Percentiles rank a stretch among this genome's conserved stretches.
phyloP scores from a whole-genome alignment of 192 early-diverging fungal genomes.

The Nowakowskiella sp. region DNA sequence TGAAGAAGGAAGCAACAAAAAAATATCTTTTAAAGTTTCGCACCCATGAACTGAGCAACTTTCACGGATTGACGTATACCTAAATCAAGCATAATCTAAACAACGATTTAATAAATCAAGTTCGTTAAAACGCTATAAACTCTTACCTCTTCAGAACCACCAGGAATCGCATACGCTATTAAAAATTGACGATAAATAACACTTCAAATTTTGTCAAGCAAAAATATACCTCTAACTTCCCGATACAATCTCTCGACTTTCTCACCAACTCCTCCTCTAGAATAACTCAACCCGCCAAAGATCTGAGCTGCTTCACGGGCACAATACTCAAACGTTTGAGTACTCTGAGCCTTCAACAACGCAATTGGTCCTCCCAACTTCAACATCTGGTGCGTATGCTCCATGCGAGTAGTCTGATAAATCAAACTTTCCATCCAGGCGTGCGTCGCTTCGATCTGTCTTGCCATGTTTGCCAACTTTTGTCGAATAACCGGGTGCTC shows the following conservation, averaged over 20 bases:
- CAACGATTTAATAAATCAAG: not conserved
- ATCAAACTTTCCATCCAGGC: constrained; percentile 73
- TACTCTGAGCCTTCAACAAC: constrained; percentile 72
- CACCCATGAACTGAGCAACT: constrained; percentile 66
- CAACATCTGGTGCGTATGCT: constrained; percentile 54
- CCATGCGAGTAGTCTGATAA: constrained; percentile 62
- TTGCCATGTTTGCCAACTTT: constrained; percentile 70
- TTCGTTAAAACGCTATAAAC: not conserved
- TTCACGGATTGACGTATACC: constrained; percentile 74
- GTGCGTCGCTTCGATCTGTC: constrained; percentile 78
- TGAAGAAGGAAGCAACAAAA: too few species aligned
- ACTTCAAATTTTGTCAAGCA: not conserved
- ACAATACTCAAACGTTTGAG: constrained; percentile 81
- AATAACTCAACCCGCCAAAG: constrained; percentile 76
- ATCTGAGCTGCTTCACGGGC: constrained; percentile 87
- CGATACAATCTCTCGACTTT: constrained; percentile 74
- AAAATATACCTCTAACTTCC: constrained; percentile 55
- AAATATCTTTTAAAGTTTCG: too few species aligned
- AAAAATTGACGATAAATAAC: not conserved
- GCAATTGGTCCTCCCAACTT: constrained; percentile 82
- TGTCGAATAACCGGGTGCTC: constrained; percentile 71
- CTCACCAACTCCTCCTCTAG: constrained; percentile 62
- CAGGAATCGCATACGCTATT: constrained; percentile 67
- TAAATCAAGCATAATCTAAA: constrained; percentile 83
- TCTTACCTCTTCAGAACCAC: constrained; percentile 65